phyloP scores from a whole-genome alignment of 148 eudicot genomes.

The Heliosperma pusillum region DNA sequence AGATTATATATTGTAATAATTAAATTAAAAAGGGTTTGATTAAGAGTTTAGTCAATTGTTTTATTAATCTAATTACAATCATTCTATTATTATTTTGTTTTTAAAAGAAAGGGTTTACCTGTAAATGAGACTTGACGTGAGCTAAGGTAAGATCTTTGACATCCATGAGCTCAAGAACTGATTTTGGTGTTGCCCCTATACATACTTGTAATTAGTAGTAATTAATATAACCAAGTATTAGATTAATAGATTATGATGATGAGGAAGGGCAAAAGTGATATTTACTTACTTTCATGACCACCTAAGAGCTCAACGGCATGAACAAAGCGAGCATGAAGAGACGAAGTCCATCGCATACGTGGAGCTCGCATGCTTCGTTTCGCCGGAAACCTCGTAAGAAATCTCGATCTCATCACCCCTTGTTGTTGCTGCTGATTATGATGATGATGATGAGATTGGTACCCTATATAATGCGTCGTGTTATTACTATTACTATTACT shows the following conservation, averaged over 20 bases:
- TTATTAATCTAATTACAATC: not conserved
- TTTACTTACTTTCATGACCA: conserved; percentile 82
- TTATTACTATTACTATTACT: conserved; percentile 16
- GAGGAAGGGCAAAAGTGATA: not conserved
- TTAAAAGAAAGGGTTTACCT: conserved; percentile 39
- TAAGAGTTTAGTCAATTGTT: not conserved
- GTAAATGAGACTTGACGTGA: conserved; percentile 95
- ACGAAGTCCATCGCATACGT: conserved; percentile 91
- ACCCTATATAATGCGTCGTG: not conserved
- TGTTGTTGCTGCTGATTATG: conserved; percentile 33
- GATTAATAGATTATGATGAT: too few relatives aligned
- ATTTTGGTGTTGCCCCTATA: conserved; percentile 97
- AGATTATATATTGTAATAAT: too few relatives aligned
- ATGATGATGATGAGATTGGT: conserved; percentile 8
- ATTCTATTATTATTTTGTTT: too few relatives aligned
- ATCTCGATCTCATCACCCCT: conserved; percentile 63
- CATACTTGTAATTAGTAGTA: too few relatives aligned
- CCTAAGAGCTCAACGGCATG: conserved; percentile 97
- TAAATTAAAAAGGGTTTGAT: not conserved
- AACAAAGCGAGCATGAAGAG: conserved; percentile 92
- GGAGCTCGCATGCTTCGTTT: conserved; percentile 96
- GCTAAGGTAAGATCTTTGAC: conserved; percentile 97
- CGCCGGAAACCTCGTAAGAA: conserved; percentile 62
- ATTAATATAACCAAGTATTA: too few relatives aligned
- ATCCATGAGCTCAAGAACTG: conserved; percentile 98